Percentiles rank a stretch among this genome's conserved stretches.
Evolutionary conservation across 176 grass and related monocot species (phyloP).

Genomic region (Alopecurus myosuroides): DNA sequence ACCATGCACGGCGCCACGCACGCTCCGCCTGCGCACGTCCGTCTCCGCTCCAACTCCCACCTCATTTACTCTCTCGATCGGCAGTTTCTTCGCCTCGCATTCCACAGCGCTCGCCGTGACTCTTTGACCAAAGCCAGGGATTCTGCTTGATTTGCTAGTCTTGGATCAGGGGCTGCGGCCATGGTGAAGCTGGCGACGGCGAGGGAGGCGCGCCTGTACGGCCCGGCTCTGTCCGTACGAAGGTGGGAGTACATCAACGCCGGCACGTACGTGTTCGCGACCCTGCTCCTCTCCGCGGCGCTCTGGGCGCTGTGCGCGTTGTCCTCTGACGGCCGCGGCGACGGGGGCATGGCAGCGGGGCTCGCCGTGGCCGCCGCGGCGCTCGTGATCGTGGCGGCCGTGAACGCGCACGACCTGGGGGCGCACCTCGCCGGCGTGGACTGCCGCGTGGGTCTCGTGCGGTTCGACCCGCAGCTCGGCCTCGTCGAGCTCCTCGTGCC

Average conservation of each 20-base stretch:
- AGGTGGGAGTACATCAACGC: constrained; percentile 87
- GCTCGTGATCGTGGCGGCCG: constrained; percentile 30
- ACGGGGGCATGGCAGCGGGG: not conserved
- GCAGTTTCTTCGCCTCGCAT: not conserved
- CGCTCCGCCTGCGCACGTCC: not conserved
- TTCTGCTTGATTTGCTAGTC: not conserved
- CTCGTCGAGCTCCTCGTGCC: constrained; percentile 82
- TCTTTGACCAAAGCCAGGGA: not conserved
- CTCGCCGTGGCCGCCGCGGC: constrained; percentile 35
- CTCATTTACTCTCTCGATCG: constrained; percentile 5
- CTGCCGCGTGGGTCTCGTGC: constrained; percentile 44
- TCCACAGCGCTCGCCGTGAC: not conserved
- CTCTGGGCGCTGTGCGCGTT: constrained; percentile 24
- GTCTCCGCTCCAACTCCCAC: constrained; percentile 16
- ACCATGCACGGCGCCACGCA: constrained; percentile 71
- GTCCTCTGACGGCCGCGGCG: not conserved
- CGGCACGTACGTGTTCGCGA: constrained; percentile 47
- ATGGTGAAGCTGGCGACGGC: constrained; percentile 90
- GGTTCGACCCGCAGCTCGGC: constrained; percentile 67
- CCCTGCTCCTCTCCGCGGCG: constrained; percentile 44
- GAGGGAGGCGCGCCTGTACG: constrained; percentile 70
- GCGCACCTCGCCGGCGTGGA: constrained; percentile 71
- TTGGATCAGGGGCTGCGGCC: not conserved
- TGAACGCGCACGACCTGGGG: constrained; percentile 70
- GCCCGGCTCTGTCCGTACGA: constrained; percentile 32